phyloP scores from a whole-genome alignment of 257 asterid genomes.

The Misopates orontium region DNA sequence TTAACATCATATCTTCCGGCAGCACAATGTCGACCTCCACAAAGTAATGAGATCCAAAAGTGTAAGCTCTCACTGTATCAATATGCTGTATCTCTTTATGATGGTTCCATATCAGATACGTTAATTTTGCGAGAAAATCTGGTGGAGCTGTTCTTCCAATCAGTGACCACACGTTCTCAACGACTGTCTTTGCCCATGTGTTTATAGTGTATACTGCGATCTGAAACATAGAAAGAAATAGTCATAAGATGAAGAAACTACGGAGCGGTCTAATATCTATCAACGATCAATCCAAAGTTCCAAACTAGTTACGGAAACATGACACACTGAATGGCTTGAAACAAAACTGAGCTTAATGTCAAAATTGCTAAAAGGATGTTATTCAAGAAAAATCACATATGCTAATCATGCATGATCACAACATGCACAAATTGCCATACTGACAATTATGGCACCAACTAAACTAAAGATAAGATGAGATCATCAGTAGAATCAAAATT shows the following conservation, averaged over 20 bases:
- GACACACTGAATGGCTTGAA: not conserved
- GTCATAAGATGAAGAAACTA: not conserved
- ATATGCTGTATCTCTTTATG: slow-evolving; percentile 70
- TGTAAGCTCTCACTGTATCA: slow-evolving; percentile 85
- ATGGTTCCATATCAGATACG: slow-evolving; percentile 90
- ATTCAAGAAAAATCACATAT: too few relatives aligned
- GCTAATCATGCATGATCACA: too few relatives aligned
- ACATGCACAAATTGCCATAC: not conserved
- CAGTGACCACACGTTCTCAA: slow-evolving; percentile 77
- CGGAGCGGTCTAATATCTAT: not conserved
- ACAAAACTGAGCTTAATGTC: not conserved
- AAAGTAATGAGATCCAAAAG: slow-evolving; percentile 83
- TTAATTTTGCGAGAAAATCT: slow-evolving; percentile 76
- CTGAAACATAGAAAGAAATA: slow-evolving; percentile 37
- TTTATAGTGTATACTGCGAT: slow-evolving; percentile 80
- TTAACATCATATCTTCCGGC: slow-evolving; percentile 72
- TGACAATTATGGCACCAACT: not conserved
- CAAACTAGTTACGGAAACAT: not conserved
- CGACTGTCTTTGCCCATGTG: slow-evolving; percentile 87
- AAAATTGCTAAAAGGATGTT: too few relatives aligned
- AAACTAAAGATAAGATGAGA: too few relatives aligned
- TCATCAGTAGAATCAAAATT: slow-evolving; percentile 1
- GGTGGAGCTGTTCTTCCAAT: slow-evolving; percentile 96
- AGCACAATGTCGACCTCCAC: slow-evolving; percentile 90
- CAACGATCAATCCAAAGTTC: not conserved